Evolutionary conservation across 2,329 filamentous ascomycete species (phyloP).

Genomic region (Ambrosiella cleistominuta): DNA sequence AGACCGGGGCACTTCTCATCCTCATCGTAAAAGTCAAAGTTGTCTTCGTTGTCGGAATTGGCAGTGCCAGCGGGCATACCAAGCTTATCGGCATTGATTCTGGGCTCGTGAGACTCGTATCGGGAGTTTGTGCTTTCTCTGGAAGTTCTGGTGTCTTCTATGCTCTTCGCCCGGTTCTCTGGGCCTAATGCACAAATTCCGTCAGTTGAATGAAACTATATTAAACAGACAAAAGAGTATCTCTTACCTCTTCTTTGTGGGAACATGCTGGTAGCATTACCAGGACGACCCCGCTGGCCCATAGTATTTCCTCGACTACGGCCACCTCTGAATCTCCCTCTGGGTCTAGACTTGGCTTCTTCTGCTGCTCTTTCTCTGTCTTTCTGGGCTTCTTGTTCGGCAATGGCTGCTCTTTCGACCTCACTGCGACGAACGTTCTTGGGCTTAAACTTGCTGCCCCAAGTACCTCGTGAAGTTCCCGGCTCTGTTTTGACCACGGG

Average conservation of each 20-base stretch:
- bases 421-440: constrained; percentile 33
- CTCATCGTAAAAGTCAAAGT: constrained; percentile 29
- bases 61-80: constrained; percentile 23
- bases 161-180: constrained; percentile 8
- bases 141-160: constrained; percentile 17
- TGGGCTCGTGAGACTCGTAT: constrained; percentile 23
- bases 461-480: constrained; percentile 13
- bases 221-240: constrained; percentile 5
- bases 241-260: constrained; percentile 14
- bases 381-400: constrained; percentile 27
- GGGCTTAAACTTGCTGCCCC: constrained; percentile 27
- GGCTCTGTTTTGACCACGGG: constrained; percentile 8
- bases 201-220: neutral
- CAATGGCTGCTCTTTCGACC: constrained; percentile 29
- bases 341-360: constrained; percentile 23
- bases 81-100: constrained; percentile 41
- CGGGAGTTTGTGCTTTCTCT: constrained; percentile 18
- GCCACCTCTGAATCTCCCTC: constrained; percentile 25
- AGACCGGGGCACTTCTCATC: constrained; percentile 18
- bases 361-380: constrained; percentile 25
- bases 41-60: constrained; percentile 28
- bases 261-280: constrained; percentile 15
- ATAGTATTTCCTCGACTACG: constrained; percentile 28
- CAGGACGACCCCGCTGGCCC: constrained; percentile 24
- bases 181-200: neutral